Evolutionary conservation across 768 basidiomycete genomes (phyloP).

Genomic region (Grammothele lineata): DNA sequence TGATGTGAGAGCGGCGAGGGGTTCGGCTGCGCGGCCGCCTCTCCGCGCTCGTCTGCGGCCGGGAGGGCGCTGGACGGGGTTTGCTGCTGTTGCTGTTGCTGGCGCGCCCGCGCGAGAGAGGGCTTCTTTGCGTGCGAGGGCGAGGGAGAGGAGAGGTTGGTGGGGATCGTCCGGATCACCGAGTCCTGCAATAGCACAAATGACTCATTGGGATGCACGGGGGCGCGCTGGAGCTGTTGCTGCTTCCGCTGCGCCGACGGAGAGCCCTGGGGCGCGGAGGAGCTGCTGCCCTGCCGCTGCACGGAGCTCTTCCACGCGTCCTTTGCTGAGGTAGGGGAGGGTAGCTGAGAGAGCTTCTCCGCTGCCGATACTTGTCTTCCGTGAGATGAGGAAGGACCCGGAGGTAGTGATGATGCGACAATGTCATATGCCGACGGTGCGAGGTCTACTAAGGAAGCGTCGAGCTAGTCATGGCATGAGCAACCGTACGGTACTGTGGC

Average conservation of each 20-base stretch:
- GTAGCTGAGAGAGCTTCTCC: constrained; percentile 43
- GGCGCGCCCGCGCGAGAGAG: constrained; percentile 34
- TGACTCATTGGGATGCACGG: constrained; percentile 72
- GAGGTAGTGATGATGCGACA: constrained; percentile 67
- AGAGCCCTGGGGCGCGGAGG: constrained; percentile 18
- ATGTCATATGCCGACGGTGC: constrained; percentile 86
- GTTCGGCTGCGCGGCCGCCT: constrained; percentile 51
- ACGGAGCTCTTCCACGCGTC: constrained; percentile 61
- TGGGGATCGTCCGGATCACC: constrained; percentile 65
- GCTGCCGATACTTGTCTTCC: constrained; percentile 35
- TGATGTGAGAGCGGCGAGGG: constrained; percentile 77
- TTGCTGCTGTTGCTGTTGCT: no score
- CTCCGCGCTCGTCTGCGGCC: constrained; percentile 22
- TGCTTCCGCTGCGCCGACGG: constrained; percentile 55
- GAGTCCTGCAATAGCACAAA: constrained; percentile 91
- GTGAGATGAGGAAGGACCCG: constrained; percentile 38
- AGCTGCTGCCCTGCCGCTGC: constrained; percentile 30
- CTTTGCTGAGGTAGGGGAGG: constrained; percentile 49
- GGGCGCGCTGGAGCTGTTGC: constrained; percentile 46
- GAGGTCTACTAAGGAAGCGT: constrained; percentile 87
- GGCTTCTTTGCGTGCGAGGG: constrained; percentile 41
- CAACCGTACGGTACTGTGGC: no score
- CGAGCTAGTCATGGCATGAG: constrained; percentile 68
- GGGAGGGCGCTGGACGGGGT: constrained; percentile 21
- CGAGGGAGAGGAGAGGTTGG: constrained; percentile 40